phyloP scores from a whole-genome alignment of 2,329 filamentous ascomycete genomes.

The Colletotrichum sp. region DNA sequence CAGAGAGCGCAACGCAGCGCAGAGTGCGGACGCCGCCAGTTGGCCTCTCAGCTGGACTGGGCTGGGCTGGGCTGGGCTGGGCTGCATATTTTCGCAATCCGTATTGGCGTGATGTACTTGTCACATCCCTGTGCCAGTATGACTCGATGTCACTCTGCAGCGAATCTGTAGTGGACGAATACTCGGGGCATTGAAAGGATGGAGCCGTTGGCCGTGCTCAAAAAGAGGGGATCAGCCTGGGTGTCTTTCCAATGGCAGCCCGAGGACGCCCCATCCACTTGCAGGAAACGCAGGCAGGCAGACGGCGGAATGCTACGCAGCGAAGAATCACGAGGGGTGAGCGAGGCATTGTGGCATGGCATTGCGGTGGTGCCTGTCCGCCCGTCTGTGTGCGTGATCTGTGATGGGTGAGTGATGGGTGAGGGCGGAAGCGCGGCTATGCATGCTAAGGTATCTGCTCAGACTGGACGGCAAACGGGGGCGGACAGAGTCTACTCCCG shows the following conservation, averaged over 20 bases:
- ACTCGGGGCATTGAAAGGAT: background rate
- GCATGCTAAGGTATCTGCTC: background rate
- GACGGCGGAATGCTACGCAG: background rate
- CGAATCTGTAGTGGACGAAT: background rate
- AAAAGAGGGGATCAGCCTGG: slow-evolving; percentile 1
- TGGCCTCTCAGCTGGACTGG: background rate
- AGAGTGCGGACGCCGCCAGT: background rate
- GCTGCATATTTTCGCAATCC: background rate
- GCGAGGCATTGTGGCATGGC: background rate
- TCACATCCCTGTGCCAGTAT: background rate
- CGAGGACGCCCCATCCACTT: background rate
- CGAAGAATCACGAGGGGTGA: background rate
- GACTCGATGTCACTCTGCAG: background rate
- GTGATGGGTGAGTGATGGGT: background rate
- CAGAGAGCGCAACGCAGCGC: background rate
- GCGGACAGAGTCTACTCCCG: background rate
- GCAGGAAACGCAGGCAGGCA: background rate
- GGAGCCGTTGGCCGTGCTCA: background rate
- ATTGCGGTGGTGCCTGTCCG: background rate
- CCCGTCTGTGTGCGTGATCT: background rate
- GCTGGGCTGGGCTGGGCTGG: background rate
- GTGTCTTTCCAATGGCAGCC: background rate
- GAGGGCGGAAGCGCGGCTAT: background rate
- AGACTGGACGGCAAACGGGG: background rate
- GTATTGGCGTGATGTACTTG: background rate